Evolutionary conservation across 2,329 filamentous ascomycete genomes (phyloP), one percentile per base, ranked within the genome.

Genomic region (Penicillium sp.): DNA sequence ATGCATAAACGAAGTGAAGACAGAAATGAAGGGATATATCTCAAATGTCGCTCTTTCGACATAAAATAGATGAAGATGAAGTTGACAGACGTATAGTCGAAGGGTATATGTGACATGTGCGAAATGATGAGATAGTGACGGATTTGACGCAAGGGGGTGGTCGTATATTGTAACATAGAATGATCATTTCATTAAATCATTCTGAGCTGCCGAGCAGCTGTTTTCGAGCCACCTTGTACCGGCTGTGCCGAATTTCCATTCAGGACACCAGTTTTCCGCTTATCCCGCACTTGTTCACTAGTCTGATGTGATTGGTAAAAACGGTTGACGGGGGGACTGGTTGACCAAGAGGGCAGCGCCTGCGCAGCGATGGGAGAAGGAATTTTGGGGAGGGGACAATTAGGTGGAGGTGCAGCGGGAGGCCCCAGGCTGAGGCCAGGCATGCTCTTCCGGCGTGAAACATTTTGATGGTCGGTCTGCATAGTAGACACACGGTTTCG

Each of bases 371-470:
- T 39, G 9, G 64, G 60, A 0, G 64, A 66, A 8, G 72, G 72
- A 1, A 74, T 68, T 44, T 73, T 69, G 4, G 72, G 72, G 3
- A 74, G 58, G 1, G 72, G 72, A 39, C 67, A 72, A 42, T 69
- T 72, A 4, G 72, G 72, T 33, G 72, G 72, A 39, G 72, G 72
- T 9, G 66, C 67, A 11, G 60, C 53, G 1, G 72, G 71, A 26
- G 71, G 72, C 0, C 71, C 72, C 29, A 68, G 59, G 10, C 61
- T 53, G 16, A 74, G 57, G 1, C 72, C 72, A 2, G 67, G 68
- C 65, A 73, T 68, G 50, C 71, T 73, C 53, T 73, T 74, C 13
- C 71, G 72, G 23, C 68, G 69, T 9, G 62, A 55, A 57, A 71
- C 62, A 31, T 54, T 64, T 25, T 63, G 63, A 25, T 53, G 45